These are phyloP conservation scores for Penicillium daleae DNA, from an alignment of 495 filamentous ascomycete genomes.

Conservation along the genomic window DNA sequence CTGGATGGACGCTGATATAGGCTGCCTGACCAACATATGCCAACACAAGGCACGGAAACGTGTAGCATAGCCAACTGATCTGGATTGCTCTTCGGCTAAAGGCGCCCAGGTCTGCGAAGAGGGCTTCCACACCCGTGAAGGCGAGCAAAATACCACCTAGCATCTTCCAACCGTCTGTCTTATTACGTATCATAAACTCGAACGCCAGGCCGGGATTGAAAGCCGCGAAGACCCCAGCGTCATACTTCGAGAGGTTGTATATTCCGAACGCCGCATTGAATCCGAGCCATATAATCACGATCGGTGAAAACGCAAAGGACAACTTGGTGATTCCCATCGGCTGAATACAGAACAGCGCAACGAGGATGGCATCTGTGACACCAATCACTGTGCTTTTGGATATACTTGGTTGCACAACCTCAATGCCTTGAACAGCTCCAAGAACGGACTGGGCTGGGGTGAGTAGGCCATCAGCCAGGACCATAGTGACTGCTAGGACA, in stretches of 20 bases:
- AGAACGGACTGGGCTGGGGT: conserved; percentile 31
- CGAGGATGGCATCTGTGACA: conserved; percentile 67
- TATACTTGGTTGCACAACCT: conserved; percentile 49
- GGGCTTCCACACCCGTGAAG: conserved; percentile 58
- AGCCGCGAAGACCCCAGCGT: conserved; percentile 66
- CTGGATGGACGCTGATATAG: conserved; percentile 63
- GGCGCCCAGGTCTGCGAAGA: conserved; percentile 66
- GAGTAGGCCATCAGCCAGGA: conserved; percentile 58
- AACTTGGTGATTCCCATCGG: conserved; percentile 71
- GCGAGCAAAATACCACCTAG: conserved; percentile 72
- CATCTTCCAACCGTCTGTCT: conserved; percentile 63
- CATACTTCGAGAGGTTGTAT: conserved; percentile 67
- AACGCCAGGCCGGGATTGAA: conserved; percentile 70
- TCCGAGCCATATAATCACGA: conserved; percentile 73
- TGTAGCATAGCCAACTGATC: conserved; percentile 64
- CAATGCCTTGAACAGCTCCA: conserved; percentile 51
- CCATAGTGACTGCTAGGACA: conserved; percentile 70
- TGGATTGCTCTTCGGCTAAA: conserved; percentile 56
- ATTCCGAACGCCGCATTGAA: conserved; percentile 62
- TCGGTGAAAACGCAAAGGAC: conserved; percentile 67
- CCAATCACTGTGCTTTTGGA: conserved; percentile 62
- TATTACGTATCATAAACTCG: conserved; percentile 63
- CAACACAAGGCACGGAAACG: conserved; percentile 69
- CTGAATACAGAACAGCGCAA: conserved; percentile 70
- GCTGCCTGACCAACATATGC: conserved; percentile 78